Conservation (phyloP, 148 eudicot genomes). For the Rhododendron kiyosumense region DNA sequence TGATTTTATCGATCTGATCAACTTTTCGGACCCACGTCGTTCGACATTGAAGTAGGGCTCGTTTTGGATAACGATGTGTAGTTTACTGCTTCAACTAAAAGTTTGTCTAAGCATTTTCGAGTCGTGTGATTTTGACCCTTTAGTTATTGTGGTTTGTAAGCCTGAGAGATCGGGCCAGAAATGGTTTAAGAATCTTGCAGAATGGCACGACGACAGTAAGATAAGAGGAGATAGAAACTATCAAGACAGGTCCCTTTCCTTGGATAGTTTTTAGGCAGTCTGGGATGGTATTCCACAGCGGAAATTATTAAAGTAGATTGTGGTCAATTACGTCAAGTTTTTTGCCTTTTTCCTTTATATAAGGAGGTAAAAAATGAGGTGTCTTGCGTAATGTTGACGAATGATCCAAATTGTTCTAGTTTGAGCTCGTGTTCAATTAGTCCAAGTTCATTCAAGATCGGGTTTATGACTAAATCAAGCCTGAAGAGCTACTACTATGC, state of each 20-base stretch:
- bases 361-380: too few species aligned
- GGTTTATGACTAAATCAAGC: not conserved
- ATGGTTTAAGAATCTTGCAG: not conserved
- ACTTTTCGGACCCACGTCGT: too few species aligned
- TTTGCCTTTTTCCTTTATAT: too few species aligned
- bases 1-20: too few species aligned
- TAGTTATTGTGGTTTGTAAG: not conserved
- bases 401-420: not conserved
- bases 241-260: too few species aligned
- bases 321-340: not conserved
- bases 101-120: not conserved
- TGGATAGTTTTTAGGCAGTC: not conserved
- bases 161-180: not conserved
- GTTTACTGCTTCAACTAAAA: too few species aligned
- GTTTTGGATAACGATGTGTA: too few species aligned
- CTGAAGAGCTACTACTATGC: not conserved
- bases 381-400: too few species aligned
- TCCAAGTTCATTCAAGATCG: not conserved
- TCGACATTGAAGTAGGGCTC: too few species aligned
- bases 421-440: not conserved
- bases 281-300: not conserved
- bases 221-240: not conserved
- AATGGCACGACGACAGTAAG: not conserved
- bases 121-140: not conserved
- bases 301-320: not conserved